Evolutionary conservation across 495 filamentous ascomycete genomes (phyloP).

Genomic region (Neurospora sp.): DNA sequence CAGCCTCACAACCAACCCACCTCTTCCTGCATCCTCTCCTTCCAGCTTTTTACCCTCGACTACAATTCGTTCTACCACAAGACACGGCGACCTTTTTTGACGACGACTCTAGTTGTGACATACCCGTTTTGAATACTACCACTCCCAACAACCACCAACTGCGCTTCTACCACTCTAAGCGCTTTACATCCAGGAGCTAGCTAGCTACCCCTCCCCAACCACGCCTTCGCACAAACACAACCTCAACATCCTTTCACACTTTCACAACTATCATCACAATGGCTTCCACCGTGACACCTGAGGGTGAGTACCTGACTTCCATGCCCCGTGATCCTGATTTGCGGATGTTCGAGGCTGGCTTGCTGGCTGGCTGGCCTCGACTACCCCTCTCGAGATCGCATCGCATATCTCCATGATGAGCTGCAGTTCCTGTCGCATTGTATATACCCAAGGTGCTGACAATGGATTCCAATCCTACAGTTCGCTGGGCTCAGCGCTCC

Average conservation of each 20-base stretch:
- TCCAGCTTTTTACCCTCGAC: neutral
- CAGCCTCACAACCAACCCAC: conserved; percentile 17
- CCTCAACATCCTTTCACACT: neutral
- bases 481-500: conserved; percentile 97
- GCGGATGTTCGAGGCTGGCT: neutral
- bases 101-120: neutral
- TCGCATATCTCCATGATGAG: neutral
- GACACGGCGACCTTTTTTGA: neutral
- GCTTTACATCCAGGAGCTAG: neutral
- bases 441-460: neutral
- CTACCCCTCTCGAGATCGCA: neutral
- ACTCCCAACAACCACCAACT: neutral
- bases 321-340: neutral
- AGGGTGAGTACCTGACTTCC: conserved; percentile 13
- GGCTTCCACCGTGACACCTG: conserved; percentile 20
- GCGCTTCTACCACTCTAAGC: neutral
- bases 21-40: neutral
- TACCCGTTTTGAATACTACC: neutral
- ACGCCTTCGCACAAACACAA: neutral
- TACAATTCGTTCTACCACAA: neutral
- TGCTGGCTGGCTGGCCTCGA: neutral
- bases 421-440: neutral
- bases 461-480: conserved; percentile 31
- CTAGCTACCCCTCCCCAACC: conserved; percentile 18
- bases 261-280: conserved; percentile 8